Percentiles rank a stretch among this genome's conserved stretches.
Conservation (phyloP, 1,284 basidiomycete genomes). For the Irpex rosettiformis region DNA sequence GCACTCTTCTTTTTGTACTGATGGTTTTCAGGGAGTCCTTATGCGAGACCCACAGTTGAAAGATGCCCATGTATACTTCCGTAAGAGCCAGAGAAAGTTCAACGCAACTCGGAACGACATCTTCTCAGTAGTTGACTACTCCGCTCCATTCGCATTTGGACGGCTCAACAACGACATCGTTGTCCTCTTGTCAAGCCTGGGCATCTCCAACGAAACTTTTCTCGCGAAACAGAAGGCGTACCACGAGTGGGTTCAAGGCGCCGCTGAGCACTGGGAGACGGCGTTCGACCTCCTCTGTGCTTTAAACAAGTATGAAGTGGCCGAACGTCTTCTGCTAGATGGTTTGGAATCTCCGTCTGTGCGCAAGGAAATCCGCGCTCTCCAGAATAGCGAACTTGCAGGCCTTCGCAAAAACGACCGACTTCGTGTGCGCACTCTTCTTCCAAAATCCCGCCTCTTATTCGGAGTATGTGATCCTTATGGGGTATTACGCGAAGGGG, state of each 20-base stretch:
- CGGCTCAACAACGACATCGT: conserved; percentile 67
- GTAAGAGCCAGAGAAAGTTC: conserved; percentile 68
- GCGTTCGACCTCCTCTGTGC: conserved; percentile 56
- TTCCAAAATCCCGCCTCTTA: conserved; percentile 56
- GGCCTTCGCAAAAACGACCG: conserved; percentile 53
- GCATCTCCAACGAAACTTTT: conserved; percentile 50
- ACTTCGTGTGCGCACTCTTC: conserved; percentile 52
- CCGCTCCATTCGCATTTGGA: conserved; percentile 57
- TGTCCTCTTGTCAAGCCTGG: conserved; percentile 58
- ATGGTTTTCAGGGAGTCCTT: conserved; percentile 43
- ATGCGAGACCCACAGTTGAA: conserved; percentile 60
- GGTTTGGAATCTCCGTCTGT: conserved; percentile 47
- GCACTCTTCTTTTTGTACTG: background rate
- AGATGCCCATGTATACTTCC: conserved; percentile 47
- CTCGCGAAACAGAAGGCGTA: conserved; percentile 54
- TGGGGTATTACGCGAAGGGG: conserved; percentile 54
- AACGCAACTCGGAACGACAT: conserved; percentile 47
- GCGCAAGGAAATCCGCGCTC: conserved; percentile 34
- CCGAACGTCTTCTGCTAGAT: conserved; percentile 49
- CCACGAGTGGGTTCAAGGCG: conserved; percentile 50
- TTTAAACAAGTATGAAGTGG: conserved; percentile 42
- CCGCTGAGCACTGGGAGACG: conserved; percentile 39
- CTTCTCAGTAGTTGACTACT: conserved; percentile 62
- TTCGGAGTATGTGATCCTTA: conserved; percentile 68
- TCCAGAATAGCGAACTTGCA: conserved; percentile 47